Percentiles rank a stretch among this genome's conserved stretches.
Conservation (phyloP, 495 filamentous ascomycete genomes). For the Lophiotrema nucula region DNA sequence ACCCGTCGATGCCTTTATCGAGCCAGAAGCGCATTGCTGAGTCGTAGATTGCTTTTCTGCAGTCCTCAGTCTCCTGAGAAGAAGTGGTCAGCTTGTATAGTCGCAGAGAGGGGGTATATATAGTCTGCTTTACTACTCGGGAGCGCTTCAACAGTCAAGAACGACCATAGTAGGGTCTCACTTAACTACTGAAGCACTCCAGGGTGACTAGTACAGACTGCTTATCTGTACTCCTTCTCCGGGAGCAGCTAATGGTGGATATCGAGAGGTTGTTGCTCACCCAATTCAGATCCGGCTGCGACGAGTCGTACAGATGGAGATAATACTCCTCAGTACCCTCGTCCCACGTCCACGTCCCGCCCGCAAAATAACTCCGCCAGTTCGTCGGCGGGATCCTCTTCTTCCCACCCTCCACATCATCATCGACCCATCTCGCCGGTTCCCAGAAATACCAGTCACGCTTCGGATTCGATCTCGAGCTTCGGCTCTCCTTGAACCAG, state of each 20-base stretch:
- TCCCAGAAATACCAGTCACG: conserved; percentile 43
- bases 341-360: conserved; percentile 37
- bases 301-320: conserved; percentile 38
- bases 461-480: conserved; percentile 32
- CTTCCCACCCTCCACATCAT: conserved; percentile 15
- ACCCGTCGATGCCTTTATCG: conserved; percentile 39
- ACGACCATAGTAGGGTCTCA: no score
- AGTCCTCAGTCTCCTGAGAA: conserved; percentile 32
- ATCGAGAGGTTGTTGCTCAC: no score
- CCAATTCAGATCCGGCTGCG: conserved; percentile 45
- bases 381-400: conserved; percentile 40
- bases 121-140: no score
- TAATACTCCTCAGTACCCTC: conserved; percentile 42
- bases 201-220: no score
- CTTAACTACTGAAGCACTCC: no score
- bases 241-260: no score
- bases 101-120: no score
- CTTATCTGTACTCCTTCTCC: no score
- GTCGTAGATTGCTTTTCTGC: conserved; percentile 35
- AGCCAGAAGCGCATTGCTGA: conserved; percentile 41
- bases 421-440: conserved; percentile 34
- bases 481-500: conserved; percentile 39
- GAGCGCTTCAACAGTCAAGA: no score
- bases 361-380: conserved; percentile 36
- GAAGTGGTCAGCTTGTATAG: no score